Percentiles rank a stretch among this genome's conserved stretches.
These are phyloP conservation scores for Dendrobium huoshanense DNA, from an alignment of 106 monocot genomes.

Conservation along the genomic window DNA sequence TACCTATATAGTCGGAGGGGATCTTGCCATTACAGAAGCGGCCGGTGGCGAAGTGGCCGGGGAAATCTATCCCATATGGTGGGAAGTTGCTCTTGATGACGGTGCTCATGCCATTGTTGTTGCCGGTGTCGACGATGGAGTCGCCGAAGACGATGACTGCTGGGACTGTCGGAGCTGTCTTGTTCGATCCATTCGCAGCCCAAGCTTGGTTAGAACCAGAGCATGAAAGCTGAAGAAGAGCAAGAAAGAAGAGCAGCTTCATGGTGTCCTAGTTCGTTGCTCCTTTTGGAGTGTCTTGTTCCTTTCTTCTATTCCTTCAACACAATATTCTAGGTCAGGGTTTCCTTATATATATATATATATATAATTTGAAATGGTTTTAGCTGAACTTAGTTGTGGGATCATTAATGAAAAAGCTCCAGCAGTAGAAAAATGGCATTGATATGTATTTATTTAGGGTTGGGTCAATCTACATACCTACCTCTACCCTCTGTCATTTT, in stretches of 20 bases:
- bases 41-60: conserved; percentile 30
- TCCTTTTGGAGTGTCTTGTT: background rate
- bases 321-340: too few species aligned
- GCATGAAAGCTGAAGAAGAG: background rate
- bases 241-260: background rate
- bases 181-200: background rate
- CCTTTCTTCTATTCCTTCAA: background rate
- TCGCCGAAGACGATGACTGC: conserved; percentile 54
- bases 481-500: too few species aligned
- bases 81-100: conserved; percentile 31
- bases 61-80: conserved; percentile 47
- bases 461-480: too few species aligned
- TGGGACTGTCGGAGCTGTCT: conserved; percentile 8
- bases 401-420: too few species aligned
- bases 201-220: background rate
- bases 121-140: conserved; percentile 54
- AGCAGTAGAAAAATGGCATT: too few species aligned
- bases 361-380: too few species aligned
- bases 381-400: too few species aligned
- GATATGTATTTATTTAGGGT: too few species aligned
- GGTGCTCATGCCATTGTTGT: conserved; percentile 42
- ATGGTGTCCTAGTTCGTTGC: background rate
- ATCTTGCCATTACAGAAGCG: conserved; percentile 51
- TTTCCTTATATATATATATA: too few species aligned
- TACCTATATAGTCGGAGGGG: conserved; percentile 45